These are phyloP conservation scores for Pythium scleroteichum DNA, from an alignment of 352 stramenopile genomes.

Conservation along the genomic window DNA sequence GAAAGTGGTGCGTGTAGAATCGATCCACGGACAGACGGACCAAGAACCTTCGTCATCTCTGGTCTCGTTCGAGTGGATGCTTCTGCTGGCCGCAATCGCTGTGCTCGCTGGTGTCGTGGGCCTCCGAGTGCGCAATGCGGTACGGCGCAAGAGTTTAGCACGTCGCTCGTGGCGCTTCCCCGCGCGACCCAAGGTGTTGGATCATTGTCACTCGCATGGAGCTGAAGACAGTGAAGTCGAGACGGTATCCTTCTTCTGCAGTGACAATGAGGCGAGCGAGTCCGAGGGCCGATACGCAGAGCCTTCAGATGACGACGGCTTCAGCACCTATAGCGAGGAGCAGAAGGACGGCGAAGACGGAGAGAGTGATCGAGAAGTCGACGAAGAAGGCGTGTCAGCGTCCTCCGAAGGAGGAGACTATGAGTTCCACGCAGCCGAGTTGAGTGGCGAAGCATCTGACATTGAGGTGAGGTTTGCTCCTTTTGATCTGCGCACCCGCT, in stretches of 20 bases:
- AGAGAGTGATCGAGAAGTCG: background rate
- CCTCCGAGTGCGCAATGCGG: slow-evolving; percentile 46
- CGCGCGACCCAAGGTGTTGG: slow-evolving; percentile 18
- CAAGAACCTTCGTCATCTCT: slow-evolving; percentile 17
- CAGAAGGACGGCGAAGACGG: slow-evolving; percentile 20
- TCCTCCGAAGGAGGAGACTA: slow-evolving; percentile 18
- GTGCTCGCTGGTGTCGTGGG: slow-evolving; percentile 51
- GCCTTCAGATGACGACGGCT: slow-evolving; percentile 27
- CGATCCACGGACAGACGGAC: background rate
- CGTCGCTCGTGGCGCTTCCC: slow-evolving; percentile 33
- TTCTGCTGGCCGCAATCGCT: slow-evolving; percentile 41
- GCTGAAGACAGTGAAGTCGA: slow-evolving; percentile 39
- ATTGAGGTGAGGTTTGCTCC: slow-evolving; percentile 14
- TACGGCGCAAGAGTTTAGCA: slow-evolving; percentile 46
- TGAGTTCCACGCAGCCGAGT: slow-evolving; percentile 18
- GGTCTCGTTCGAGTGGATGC: slow-evolving; percentile 43
- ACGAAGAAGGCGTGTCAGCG: slow-evolving; percentile 15
- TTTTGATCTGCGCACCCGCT: background rate
- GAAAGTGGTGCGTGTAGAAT: background rate
- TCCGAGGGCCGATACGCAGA: slow-evolving; percentile 36
- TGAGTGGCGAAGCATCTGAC: slow-evolving; percentile 7
- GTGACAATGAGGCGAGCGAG: slow-evolving; percentile 25
- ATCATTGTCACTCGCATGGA: too few species aligned
- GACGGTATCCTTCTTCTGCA: slow-evolving; percentile 46
- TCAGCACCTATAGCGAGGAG: slow-evolving; percentile 20